phyloP scores from a whole-genome alignment of 345 rosid genomes.

The Populus simonii region DNA sequence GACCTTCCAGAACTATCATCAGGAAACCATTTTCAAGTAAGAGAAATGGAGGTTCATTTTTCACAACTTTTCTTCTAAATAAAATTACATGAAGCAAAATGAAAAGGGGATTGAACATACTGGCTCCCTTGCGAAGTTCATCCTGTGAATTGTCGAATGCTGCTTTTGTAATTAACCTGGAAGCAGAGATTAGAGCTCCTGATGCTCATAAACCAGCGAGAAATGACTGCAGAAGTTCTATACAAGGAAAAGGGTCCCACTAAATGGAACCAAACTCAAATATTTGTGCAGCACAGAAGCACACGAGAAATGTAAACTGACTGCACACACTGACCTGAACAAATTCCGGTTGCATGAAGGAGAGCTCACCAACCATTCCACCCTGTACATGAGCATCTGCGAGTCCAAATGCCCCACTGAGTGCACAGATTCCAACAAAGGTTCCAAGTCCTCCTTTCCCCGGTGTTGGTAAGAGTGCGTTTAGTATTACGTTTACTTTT shows the following conservation, averaged over 20 bases:
- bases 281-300: background rate
- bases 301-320: background rate
- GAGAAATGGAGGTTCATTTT: background rate
- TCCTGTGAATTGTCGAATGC: slow-evolving; percentile 53
- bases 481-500: too few relatives aligned
- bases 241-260: background rate
- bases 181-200: slow-evolving; percentile 62
- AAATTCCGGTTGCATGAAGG: slow-evolving; percentile 62
- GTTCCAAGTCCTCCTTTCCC: slow-evolving; percentile 75
- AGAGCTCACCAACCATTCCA: slow-evolving; percentile 87
- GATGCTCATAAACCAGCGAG: slow-evolving; percentile 70
- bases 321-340: slow-evolving; percentile 49
- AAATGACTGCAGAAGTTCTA: slow-evolving; percentile 40
- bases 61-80: background rate
- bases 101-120: slow-evolving; percentile 35
- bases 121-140: slow-evolving; percentile 83
- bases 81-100: background rate
- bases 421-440: slow-evolving; percentile 58
- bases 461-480: slow-evolving; percentile 41
- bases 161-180: slow-evolving; percentile 74
- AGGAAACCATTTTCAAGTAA: too few relatives aligned
- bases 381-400: slow-evolving; percentile 91
- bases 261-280: background rate
- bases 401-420: slow-evolving; percentile 63
- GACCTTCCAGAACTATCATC: background rate